These are phyloP conservation scores for Rosa multiflora DNA, from an alignment of 306 rosid species.

Conservation along the genomic window DNA sequence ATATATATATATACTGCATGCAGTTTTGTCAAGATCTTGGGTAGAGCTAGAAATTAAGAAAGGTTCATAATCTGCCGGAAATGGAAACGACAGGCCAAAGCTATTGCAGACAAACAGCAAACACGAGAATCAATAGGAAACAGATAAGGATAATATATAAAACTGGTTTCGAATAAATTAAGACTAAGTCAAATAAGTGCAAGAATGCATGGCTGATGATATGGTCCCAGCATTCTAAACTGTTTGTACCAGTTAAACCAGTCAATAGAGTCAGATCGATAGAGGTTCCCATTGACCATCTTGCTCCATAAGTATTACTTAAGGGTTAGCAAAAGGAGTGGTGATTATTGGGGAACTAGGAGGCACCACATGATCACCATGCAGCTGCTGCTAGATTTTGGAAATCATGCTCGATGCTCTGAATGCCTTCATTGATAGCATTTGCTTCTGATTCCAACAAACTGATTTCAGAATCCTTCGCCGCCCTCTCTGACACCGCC, in stretches of 20 bases:
- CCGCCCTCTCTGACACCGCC: neutral
- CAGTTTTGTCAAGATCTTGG: too few relatives aligned
- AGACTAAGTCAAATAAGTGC: too few relatives aligned
- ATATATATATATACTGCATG: too few relatives aligned
- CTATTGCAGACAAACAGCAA: too few relatives aligned
- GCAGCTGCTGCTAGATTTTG: neutral
- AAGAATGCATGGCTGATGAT: too few relatives aligned
- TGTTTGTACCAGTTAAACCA: neutral
- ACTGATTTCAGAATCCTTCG: neutral
- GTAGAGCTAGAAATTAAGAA: too few relatives aligned
- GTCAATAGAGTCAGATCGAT: neutral
- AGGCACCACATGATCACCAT: neutral
- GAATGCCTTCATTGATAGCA: constrained; percentile 1
- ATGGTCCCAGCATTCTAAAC: too few relatives aligned
- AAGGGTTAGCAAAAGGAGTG: neutral
- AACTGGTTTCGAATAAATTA: too few relatives aligned
- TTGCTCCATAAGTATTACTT: neutral
- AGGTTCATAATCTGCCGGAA: too few relatives aligned
- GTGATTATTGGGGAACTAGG: neutral
- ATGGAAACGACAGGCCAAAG: too few relatives aligned
- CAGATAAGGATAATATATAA: too few relatives aligned
- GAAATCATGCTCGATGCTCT: neutral
- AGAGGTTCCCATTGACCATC: neutral
- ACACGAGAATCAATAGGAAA: too few relatives aligned
- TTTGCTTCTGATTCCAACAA: neutral